Base-by-base conservation (phyloP, 306 rosid species). In the Castanospermum australe region DNA sequence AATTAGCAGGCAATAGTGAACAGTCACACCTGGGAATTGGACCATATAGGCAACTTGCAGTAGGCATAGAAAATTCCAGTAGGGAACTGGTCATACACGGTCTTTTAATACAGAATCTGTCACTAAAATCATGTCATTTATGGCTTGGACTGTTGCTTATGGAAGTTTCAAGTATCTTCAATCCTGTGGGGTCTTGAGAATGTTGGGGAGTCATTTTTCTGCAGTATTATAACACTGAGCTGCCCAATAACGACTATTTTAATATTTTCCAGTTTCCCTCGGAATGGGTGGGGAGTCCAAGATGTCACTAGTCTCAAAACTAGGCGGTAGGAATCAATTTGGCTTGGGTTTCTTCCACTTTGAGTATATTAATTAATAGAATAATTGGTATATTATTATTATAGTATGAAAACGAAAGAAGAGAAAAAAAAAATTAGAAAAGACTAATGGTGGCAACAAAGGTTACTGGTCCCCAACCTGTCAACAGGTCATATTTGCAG, bases 101-200 rank as follows among this genome's bases (percentile, higher is more conserved):
- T 81, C 81, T 88, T 82, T 78, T 74, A 60, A 75, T 50, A 50
- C 81, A 86, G 80, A 75, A 72, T 85, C 84, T 73, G 62, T 81
- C 78, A 22, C 69, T 72, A 57, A 55, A 52, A 21, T 62, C 70
- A 63, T 14, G 28, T 18, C 61, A 38, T 38, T 77, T 67, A 35
- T 81, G 78, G 60, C 39, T 55, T 85, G 92, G 91, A 83, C 86
- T 51, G 56, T 83, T 62, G 82, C 86, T 73, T 84, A 59, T 83
- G 92, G 94, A 88, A 88, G 86, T 86, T 89, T 90, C 91, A 75
- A 36, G 56, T 71, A 81, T 73, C 80, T 82, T 75, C 74, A 82
- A 76, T 69, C 81, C 76, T 66, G 89, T 88, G 92, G 94, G 94
- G 30, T 73, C 90, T 72, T 68, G 17, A 82, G 88, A 86, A 86